Conservation (phyloP, 2,329 filamentous ascomycete species). For the Aspergillus sp. region DNA sequence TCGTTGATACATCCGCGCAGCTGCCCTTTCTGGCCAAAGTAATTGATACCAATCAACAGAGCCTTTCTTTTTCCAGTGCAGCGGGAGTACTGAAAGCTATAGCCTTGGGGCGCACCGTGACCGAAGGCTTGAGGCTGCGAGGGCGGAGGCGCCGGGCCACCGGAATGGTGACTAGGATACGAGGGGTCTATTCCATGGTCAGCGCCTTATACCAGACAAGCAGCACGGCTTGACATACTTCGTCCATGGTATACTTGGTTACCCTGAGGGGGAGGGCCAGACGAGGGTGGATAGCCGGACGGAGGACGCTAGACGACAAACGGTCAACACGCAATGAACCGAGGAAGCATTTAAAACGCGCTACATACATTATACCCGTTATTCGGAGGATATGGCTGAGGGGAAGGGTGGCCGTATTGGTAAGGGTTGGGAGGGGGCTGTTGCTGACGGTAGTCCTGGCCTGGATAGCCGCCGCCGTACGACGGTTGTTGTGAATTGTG, state of each 20-base stretch:
- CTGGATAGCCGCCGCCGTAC: constrained; percentile 42
- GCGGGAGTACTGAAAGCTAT: constrained; percentile 87
- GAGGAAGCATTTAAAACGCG: constrained; percentile 5
- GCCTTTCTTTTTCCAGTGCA: constrained; percentile 90
- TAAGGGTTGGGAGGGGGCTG: constrained; percentile 47
- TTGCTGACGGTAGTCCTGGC: constrained; percentile 46
- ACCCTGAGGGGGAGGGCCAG: constrained; percentile 38
- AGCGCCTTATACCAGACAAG: neutral
- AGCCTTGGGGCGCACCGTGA: constrained; percentile 76
- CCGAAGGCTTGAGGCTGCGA: constrained; percentile 73
- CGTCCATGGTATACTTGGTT: constrained; percentile 46
- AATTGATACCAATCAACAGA: constrained; percentile 92
- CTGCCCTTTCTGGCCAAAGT: constrained; percentile 90
- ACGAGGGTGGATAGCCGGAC: constrained; percentile 30
- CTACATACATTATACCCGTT: constrained; percentile 44
- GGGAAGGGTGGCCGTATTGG: constrained; percentile 50
- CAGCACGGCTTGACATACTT: constrained; percentile 35
- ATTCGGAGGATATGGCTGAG: constrained; percentile 38
- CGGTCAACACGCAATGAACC: constrained; percentile 21
- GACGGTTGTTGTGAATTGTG: constrained; percentile 39
- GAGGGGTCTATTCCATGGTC: constrained; percentile 53
- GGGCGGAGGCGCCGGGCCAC: constrained; percentile 69
- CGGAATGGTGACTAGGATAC: constrained; percentile 56
- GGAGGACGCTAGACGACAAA: constrained; percentile 29
- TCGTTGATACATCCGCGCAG: constrained; percentile 95